phyloP scores from a whole-genome alignment of 768 basidiomycete genomes.

The Collybiopsis luxurians region DNA sequence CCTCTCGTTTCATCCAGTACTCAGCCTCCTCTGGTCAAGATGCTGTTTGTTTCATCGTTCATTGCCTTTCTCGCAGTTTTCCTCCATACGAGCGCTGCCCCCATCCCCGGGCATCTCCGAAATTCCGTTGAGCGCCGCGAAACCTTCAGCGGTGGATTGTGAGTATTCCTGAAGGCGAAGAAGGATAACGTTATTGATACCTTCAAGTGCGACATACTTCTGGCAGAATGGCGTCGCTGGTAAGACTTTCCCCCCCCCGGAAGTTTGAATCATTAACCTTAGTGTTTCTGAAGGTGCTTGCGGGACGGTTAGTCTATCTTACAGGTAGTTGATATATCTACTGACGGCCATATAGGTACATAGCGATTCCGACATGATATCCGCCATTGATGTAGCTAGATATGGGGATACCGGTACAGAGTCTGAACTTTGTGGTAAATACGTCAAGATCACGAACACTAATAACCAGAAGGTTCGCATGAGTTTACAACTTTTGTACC shows the following conservation, averaged over 20 bases:
- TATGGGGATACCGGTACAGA: neutral
- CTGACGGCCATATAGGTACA: neutral
- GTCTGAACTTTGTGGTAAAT: constrained; percentile 2
- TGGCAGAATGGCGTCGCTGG: neutral
- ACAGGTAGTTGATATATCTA: too few species aligned
- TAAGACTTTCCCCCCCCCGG: too few species aligned
- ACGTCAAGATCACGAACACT: constrained; percentile 5
- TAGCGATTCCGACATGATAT: neutral
- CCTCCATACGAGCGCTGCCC: neutral
- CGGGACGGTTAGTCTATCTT: too few species aligned
- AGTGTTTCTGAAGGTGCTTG: too few species aligned
- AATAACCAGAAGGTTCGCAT: constrained; percentile 1
- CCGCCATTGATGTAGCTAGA: neutral
- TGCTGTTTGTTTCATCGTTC: neutral
- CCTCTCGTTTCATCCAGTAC: neutral
- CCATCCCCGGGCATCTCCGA: neutral
- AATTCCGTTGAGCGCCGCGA: neutral
- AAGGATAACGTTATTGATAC: neutral
- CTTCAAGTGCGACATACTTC: neutral
- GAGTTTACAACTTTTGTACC: neutral
- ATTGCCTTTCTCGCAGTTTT: neutral
- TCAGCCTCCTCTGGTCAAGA: neutral
- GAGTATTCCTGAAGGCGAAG: neutral
- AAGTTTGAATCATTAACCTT: too few species aligned
- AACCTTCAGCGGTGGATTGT: neutral